These are phyloP conservation scores for Torulaspora indica DNA, from an alignment of 805 yeast genomes.

Conservation along the genomic window DNA sequence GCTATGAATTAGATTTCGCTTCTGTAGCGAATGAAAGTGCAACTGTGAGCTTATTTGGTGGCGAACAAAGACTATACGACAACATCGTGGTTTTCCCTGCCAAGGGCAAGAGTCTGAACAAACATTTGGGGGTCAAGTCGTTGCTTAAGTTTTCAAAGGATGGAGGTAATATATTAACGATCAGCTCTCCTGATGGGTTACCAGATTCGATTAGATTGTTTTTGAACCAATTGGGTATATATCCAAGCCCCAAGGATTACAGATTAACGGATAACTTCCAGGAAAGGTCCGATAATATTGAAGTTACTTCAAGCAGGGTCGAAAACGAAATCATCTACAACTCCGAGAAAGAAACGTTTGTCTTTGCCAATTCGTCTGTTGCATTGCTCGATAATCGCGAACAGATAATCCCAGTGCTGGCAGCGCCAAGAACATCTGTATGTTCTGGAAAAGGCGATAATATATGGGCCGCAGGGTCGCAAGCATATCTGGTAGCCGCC, in stretches of 20 bases:
- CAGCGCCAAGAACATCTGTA: conserved; percentile 61
- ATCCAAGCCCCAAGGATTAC: conserved; percentile 73
- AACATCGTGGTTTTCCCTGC: conserved; percentile 59
- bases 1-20: conserved; percentile 32
- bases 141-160: conserved; percentile 55
- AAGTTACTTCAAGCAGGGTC: conserved; percentile 16
- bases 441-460: conserved; percentile 46
- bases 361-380: conserved; percentile 50
- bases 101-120: conserved; percentile 43
- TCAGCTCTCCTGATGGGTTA: conserved; percentile 48
- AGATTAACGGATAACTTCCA: conserved; percentile 61
- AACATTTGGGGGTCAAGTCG: conserved; percentile 41
- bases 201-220: conserved; percentile 63
- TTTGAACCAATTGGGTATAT: conserved; percentile 75
- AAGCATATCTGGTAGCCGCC: conserved; percentile 69
- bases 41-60: conserved; percentile 27
- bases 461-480: conserved; percentile 76
- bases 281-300: conserved; percentile 11
- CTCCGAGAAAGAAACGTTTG: conserved; percentile 16
- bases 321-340: conserved; percentile 10
- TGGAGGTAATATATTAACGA: conserved; percentile 72
- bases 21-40: conserved; percentile 26
- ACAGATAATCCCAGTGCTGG: conserved; percentile 62
- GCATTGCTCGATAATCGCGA: conserved; percentile 69
- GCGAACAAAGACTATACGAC: conserved; percentile 47